Conservation (phyloP, 768 basidiomycete genomes). For the Leccinum disarticulatum region DNA sequence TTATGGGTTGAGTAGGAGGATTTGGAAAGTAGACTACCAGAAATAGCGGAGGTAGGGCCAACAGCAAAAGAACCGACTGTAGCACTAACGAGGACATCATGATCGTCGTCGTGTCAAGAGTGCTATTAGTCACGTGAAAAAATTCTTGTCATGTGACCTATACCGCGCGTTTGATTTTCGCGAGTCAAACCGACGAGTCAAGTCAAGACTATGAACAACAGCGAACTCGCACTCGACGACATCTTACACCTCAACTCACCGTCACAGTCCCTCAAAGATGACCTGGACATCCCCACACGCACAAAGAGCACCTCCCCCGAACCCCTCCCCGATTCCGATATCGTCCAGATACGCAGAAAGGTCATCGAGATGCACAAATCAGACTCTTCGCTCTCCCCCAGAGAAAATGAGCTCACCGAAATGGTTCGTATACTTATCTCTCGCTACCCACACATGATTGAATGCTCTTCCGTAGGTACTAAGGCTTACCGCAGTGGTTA, state of each 20-base stretch:
- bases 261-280: constrained; percentile 25
- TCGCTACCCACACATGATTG: constrained; percentile 1
- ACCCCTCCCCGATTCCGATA: constrained; percentile 46
- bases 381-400: constrained; percentile 24
- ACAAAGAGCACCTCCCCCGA: constrained; percentile 33
- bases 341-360: constrained; percentile 47
- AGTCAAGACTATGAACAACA: constrained; percentile 26
- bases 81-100: constrained; percentile 8
- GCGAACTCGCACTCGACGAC: constrained; percentile 52
- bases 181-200: background rate
- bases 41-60: constrained; percentile 60
- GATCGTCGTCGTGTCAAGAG: too few species aligned
- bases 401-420: constrained; percentile 53
- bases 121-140: constrained; percentile 25
- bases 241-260: constrained; percentile 55
- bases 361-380: constrained; percentile 29
- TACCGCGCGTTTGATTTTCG: constrained; percentile 38
- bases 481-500: constrained; percentile 42
- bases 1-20: constrained; percentile 47
- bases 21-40: constrained; percentile 65
- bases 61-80: constrained; percentile 39
- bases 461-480: constrained; percentile 41
- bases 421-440: constrained; percentile 49
- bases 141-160: constrained; percentile 33
- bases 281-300: constrained; percentile 21